phyloP scores from a whole-genome alignment of 495 filamentous ascomycete genomes.

The Penicillium taxi region DNA sequence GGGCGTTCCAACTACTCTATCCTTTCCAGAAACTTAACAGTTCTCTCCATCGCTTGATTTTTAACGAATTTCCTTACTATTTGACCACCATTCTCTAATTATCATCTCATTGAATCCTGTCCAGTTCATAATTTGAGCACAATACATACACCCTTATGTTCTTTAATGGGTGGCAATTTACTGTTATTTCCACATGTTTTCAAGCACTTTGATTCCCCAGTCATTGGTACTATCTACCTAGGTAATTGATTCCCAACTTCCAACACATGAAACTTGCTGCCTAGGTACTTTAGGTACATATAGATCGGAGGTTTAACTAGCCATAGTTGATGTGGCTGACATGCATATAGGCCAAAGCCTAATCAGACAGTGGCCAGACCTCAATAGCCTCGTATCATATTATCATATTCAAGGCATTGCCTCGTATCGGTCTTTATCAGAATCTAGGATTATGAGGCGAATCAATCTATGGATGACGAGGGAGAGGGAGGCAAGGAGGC shows the following conservation, averaged over 20 bases:
- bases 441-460: background rate
- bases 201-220: no score
- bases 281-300: no score
- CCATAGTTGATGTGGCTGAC: constrained; percentile 6
- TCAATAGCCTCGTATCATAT: background rate
- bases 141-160: constrained; percentile 6
- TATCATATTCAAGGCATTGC: no score
- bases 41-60: no score
- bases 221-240: no score
- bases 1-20: no score
- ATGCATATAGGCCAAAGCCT: constrained; percentile 6
- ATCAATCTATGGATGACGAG: constrained; percentile 1
- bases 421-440: background rate
- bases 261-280: no score
- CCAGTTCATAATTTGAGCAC: background rate
- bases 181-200: background rate
- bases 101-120: constrained; percentile 1
- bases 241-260: no score
- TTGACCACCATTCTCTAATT: no score
- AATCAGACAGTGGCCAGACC: constrained; percentile 7
- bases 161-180: background rate
- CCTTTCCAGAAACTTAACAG: no score
- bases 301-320: no score
- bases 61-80: no score
- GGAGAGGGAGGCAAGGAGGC: constrained; percentile 3